A percentile compares a stretch with the other conserved stretches of the same genome.
These are phyloP conservation scores for Rubroboletus satanas DNA, from an alignment of 768 basidiomycete species.

Conservation along the genomic window DNA sequence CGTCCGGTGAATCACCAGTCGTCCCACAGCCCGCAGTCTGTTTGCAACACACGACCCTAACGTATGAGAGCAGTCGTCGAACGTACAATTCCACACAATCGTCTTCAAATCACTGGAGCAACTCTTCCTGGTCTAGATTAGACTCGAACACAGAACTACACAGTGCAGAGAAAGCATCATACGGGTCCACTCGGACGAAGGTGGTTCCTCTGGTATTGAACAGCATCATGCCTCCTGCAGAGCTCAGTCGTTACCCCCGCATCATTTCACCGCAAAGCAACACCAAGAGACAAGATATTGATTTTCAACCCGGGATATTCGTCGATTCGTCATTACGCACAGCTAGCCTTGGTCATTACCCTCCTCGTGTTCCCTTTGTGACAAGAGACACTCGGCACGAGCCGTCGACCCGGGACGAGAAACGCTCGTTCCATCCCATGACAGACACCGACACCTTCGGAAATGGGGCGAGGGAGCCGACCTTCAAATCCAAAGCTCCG, in stretches of 20 bases:
- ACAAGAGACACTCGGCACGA: background rate
- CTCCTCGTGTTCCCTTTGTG: slow-evolving; percentile 1
- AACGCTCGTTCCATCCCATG: background rate
- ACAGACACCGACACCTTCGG: background rate
- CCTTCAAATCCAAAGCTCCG: slow-evolving; percentile 10
- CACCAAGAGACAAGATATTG: background rate
- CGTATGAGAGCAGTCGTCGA: background rate
- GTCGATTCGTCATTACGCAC: background rate
- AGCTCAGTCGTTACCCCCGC: slow-evolving; percentile 9
- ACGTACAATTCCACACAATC: background rate
- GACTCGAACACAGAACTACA: slow-evolving; percentile 18
- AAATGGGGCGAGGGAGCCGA: background rate
- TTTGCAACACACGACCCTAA: background rate
- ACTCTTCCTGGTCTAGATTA: slow-evolving; percentile 14
- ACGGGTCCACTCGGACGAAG: slow-evolving; percentile 3
- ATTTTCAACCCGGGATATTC: background rate
- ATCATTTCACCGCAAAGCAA: slow-evolving; percentile 8
- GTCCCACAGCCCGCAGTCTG: background rate
- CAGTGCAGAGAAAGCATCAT: slow-evolving; percentile 5
- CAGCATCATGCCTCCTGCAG: slow-evolving; percentile 1
- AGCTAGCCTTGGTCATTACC: background rate
- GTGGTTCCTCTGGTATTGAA: background rate
- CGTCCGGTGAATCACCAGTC: slow-evolving; percentile 21
- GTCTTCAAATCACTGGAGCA: slow-evolving; percentile 8
- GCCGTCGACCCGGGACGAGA: background rate